phyloP scores from a whole-genome alignment of 2,329 filamentous ascomycete genomes.

The Aureobasidium leucospermi region DNA sequence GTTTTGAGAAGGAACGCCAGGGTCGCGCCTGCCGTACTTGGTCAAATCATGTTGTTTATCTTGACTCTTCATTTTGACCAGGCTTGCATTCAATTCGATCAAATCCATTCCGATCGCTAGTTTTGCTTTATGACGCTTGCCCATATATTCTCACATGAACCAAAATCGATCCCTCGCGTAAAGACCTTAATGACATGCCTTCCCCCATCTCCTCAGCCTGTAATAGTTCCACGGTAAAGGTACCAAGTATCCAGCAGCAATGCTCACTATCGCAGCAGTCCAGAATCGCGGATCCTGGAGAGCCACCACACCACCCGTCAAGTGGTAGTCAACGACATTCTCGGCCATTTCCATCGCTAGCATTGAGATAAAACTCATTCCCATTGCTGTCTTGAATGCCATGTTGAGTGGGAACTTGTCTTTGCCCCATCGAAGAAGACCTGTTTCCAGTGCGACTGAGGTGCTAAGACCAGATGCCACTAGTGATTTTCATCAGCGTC shows the following conservation, averaged over 20 bases:
- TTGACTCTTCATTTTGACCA: no score
- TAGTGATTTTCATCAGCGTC: background rate
- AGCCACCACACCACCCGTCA: background rate
- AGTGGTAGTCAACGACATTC: background rate
- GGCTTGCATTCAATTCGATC: no score
- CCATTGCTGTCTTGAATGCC: slow-evolving; percentile 3
- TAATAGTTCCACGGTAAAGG: slow-evolving; percentile 1
- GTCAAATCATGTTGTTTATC: background rate
- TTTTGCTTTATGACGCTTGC: no score
- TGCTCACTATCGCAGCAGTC: background rate
- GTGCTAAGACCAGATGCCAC: background rate
- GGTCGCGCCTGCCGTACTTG: background rate
- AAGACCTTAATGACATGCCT: background rate
- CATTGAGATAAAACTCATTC: slow-evolving; percentile 5
- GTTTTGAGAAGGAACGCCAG: background rate
- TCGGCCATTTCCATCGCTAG: background rate
- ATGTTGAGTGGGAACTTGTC: background rate
- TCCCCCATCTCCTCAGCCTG: background rate
- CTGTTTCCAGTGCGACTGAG: background rate
- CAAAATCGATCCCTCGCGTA: background rate
- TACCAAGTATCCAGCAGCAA: background rate
- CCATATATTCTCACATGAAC: no score
- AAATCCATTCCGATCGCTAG: no score
- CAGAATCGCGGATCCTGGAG: background rate
- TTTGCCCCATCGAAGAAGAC: background rate